Evolutionary conservation across 768 basidiomycete genomes (phyloP), one percentile per base, ranked within the genome.

Genomic region (Agaricus subrufescens): DNA sequence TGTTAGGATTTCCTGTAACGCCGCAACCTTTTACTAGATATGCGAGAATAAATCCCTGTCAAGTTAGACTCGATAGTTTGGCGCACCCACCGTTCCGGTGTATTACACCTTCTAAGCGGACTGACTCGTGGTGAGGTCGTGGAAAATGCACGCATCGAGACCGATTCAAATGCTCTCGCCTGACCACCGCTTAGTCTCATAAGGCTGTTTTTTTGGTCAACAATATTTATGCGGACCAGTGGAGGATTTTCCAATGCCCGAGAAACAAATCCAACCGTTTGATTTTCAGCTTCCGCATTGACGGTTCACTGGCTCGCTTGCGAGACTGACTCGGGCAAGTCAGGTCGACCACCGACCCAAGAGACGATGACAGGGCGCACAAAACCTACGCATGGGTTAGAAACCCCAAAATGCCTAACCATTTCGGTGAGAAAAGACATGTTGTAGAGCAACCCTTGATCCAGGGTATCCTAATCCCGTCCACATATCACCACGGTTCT

Each of bases 361-460:
- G 23, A 30, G 19, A 40, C 27, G 12, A 23, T 30, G 30, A 19
- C 15, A 31, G 29, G 25, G 38, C 25, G 6, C 19, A 23, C 12
- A 11, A 14, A n/a, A 30, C 40, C 31, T 10, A 49, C 5, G 31
- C n/a, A 31, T 19, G 53, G 6, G 25, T 30, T 48, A 29, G 30
- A 29, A 42, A 49, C 40, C 54, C 54, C 46, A 55, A 54, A 55
- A 43, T 55, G 54, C 31, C 47, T 49, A 55, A 40, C 34, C 26
- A 26, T 46, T 51, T 55, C 29, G 31, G 52, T 55, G 54, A 40
- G 42, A 51, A 39, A 49, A 48, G 26, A 23, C 46, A 31, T 42
- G 34, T 54, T 26, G 38, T 43, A 11, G 52, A 26, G 11, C 46
- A 55, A 48, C 54, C 54, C 54, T 55, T 47, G 39, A 55, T 55